These are phyloP conservation scores for Backusella westeae DNA, from an alignment of 192 early-diverging fungal genomes.

Conservation along the genomic window DNA sequence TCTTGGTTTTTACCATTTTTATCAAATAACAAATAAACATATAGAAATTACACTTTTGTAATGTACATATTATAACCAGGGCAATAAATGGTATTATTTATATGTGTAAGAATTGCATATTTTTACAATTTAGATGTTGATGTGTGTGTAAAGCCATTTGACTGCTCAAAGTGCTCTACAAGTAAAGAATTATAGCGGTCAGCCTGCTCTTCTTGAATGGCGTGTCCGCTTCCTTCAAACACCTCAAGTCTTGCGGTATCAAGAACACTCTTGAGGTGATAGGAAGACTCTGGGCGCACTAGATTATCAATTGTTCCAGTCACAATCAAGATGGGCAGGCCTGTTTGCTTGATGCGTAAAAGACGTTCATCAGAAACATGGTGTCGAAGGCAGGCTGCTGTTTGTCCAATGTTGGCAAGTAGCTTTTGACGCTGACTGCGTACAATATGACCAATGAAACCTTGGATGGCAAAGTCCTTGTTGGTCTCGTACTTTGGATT, in stretches of 20 bases:
- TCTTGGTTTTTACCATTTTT: not conserved
- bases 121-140: not conserved
- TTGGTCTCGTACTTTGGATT: slow-evolving; percentile 21
- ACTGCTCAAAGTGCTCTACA: slow-evolving; percentile 26
- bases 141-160: not conserved
- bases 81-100: not conserved
- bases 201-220: slow-evolving; percentile 29
- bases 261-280: slow-evolving; percentile 30
- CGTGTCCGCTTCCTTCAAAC: slow-evolving; percentile 42
- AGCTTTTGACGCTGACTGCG: slow-evolving; percentile 20
- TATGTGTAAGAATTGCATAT: not conserved
- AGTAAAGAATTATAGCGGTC: slow-evolving; percentile 33
- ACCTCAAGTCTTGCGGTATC: slow-evolving; percentile 15
- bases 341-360: slow-evolving; percentile 6
- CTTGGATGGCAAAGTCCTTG: slow-evolving; percentile 9
- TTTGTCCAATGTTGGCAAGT: slow-evolving; percentile 33
- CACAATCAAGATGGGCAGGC: slow-evolving; percentile 27
- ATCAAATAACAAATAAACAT: not conserved
- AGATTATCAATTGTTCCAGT: slow-evolving; percentile 41
- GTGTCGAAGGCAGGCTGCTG: slow-evolving; percentile 33
- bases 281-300: slow-evolving; percentile 29
- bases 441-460: not conserved
- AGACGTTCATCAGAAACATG: slow-evolving; percentile 34
- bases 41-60: not conserved
- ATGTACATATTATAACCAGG: not conserved